A percentile compares a stretch with the other conserved stretches of the same genome.
Evolutionary conservation across 2,329 filamentous ascomycete genomes (phyloP).

Genomic region (Orbilia ellipsospora): DNA sequence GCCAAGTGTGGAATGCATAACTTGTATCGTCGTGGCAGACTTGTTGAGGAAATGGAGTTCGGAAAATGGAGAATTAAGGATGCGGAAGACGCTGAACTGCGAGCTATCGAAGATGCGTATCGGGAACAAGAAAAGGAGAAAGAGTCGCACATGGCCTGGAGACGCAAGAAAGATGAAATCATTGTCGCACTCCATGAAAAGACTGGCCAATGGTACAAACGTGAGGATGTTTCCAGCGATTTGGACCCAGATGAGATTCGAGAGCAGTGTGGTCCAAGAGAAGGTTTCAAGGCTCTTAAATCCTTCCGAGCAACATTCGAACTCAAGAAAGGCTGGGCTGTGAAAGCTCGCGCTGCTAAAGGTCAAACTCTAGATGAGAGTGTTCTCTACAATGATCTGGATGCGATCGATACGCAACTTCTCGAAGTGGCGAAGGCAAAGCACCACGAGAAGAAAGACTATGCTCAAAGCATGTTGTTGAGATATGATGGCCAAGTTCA

Average conservation of each 20-base stretch:
- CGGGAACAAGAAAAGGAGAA: background rate
- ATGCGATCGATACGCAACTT: too few species aligned
- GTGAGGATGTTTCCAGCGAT: constrained; percentile 8
- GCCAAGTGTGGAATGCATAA: background rate
- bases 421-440: too few species aligned
- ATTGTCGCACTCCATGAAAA: constrained; percentile 4
- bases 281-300: constrained; percentile 1
- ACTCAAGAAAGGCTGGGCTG: background rate
- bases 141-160: background rate
- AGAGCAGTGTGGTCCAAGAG: background rate
- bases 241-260: constrained; percentile 6
- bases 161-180: constrained; percentile 7
- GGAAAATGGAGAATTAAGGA: background rate
- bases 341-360: too few species aligned
- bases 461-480: too few species aligned
- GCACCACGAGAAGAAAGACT: too few species aligned
- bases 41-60: background rate
- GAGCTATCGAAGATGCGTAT: background rate
- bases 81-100: background rate
- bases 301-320: background rate
- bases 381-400: too few species aligned
- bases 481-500: too few species aligned
- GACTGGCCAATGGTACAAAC: constrained; percentile 8
- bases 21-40: background rate
- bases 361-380: too few species aligned